Base-by-base conservation (phyloP, 208 protist species). In the Trypanosoma brucei region DNA sequence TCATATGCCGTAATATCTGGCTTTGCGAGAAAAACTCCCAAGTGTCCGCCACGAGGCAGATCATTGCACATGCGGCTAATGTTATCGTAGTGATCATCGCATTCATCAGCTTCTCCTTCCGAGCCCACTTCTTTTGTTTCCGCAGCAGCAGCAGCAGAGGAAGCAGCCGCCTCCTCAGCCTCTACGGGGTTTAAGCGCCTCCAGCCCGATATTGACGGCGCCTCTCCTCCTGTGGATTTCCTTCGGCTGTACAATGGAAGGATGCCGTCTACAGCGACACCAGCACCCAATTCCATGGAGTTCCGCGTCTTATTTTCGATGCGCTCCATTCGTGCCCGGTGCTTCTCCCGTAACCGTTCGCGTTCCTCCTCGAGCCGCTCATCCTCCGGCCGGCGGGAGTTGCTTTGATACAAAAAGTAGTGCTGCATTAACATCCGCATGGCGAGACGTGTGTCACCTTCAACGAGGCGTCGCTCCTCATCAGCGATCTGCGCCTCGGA, bases 1-100 rank as follows among this genome's bases (percentile, higher is more conserved):
- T 80, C 70, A 65, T 94, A 94, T 13, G 82, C 69, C n/a, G 84
- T 81, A 11, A 91, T 74, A 65, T 94, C 76, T 1, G 88, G 88
- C 45, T 71, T 55, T 38, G 72, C 76, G 34, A 91, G 64, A 8
- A 69, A 62, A 37, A 71, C 46, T 14, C 84, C 60, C 1, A 78
- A 79, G n/a, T 54, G 22, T 35, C 31, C 22, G 8, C 50, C 50
- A 34, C 22, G 31, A 53, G 54, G 36, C 39, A 49, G 40, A 34
- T 30, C 45, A 5, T 13, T 42, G 36, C 55, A 11, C 0, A 35
- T 35, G 22, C 14, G 49, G 64, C 36, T 38, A 37, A 31, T n/a
- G 13, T 46, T 55, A 11, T 60, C 55, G 35, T 34, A 35, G 42
- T 8, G 4, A 40, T 54, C 45, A 50, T 40, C 3, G 31, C 46